These are phyloP conservation scores for Solanum dulcamara DNA, from an alignment of 257 asterid species.

Conservation along the genomic window DNA sequence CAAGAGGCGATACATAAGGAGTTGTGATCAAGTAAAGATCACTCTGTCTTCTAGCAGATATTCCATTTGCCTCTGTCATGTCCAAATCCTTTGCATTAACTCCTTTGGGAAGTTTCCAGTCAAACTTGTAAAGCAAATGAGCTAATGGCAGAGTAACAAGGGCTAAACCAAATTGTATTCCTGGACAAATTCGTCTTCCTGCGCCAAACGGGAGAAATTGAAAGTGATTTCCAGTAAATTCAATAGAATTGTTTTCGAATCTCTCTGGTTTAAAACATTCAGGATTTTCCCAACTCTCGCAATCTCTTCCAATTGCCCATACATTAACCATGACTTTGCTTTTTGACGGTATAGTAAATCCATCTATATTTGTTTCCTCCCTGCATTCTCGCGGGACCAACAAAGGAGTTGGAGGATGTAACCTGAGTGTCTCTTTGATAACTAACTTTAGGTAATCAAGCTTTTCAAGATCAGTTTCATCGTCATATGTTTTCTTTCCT, in stretches of 20 bases:
- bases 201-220: neutral
- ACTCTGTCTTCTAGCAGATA: neutral
- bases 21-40: neutral
- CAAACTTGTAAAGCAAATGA: neutral
- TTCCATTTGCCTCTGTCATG: neutral
- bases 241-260: neutral
- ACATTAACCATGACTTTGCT: slow-evolving; percentile 2
- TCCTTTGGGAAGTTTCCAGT: neutral
- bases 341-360: neutral
- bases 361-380: slow-evolving; percentile 5
- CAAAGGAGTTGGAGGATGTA: neutral
- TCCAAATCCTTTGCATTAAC: neutral
- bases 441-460: neutral
- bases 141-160: neutral
- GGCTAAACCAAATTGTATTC: neutral
- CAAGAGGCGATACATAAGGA: neutral
- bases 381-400: slow-evolving; percentile 6
- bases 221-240: neutral
- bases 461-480: neutral
- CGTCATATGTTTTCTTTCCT: neutral
- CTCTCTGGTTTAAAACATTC: neutral
- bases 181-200: neutral
- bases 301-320: slow-evolving; percentile 6
- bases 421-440: neutral
- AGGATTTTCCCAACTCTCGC: neutral